phyloP scores from a whole-genome alignment of 2,329 filamentous ascomycete species.

The Curvularia sp. region DNA sequence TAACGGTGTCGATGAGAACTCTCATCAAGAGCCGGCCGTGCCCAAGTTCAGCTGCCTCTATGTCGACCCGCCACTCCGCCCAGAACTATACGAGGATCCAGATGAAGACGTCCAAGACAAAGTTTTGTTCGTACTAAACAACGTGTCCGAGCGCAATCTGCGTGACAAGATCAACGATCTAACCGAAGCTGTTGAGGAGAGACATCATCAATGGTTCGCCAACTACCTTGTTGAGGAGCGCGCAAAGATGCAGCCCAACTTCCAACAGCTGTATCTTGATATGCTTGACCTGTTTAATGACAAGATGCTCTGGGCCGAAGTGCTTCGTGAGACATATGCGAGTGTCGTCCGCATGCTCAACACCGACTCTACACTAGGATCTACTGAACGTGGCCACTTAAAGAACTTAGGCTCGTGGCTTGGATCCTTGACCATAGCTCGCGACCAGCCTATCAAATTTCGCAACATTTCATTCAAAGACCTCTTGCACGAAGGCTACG shows the following conservation, averaged over 20 bases:
- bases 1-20: slow-evolving; percentile 66
- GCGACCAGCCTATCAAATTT: slow-evolving; percentile 94
- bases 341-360: slow-evolving; percentile 88
- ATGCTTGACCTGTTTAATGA: slow-evolving; percentile 84
- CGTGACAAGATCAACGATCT: slow-evolving; percentile 84
- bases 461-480: slow-evolving; percentile 98
- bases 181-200: slow-evolving; percentile 76
- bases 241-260: slow-evolving; percentile 96
- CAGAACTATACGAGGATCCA: slow-evolving; percentile 78
- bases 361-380: slow-evolving; percentile 84
- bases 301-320: slow-evolving; percentile 80
- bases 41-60: slow-evolving; percentile 81
- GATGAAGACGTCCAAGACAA: slow-evolving; percentile 86
- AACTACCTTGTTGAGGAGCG: slow-evolving; percentile 93
- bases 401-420: slow-evolving; percentile 96
- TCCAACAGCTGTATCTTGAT: slow-evolving; percentile 90
- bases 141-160: slow-evolving; percentile 89
- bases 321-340: slow-evolving; percentile 91
- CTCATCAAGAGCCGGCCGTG: slow-evolving; percentile 65
- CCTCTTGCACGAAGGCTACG: slow-evolving; percentile 88
- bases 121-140: slow-evolving; percentile 95
- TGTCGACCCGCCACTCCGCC: slow-evolving; percentile 71
- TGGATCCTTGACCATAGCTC: slow-evolving; percentile 87
- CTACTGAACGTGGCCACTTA: slow-evolving; percentile 83
- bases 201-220: slow-evolving; percentile 96